A percentile compares a stretch with the other conserved stretches of the same genome.
Conservation (phyloP, 192 early-diverging fungal species). For the Gorgonomyces haynaldii region DNA sequence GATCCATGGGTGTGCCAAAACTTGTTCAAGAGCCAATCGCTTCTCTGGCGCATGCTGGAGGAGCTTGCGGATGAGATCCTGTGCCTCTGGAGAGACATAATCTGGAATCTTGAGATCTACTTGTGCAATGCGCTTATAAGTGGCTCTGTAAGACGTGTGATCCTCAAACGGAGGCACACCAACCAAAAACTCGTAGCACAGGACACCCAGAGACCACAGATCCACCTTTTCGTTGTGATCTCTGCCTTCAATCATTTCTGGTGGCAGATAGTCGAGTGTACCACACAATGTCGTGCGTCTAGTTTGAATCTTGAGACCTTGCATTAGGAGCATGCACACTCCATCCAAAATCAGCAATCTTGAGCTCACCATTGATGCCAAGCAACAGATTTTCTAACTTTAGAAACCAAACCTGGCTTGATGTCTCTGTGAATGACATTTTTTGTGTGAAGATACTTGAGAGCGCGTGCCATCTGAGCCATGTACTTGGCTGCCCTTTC, state of each 20-base stretch:
- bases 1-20: slow-evolving; percentile 71
- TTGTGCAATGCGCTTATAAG: slow-evolving; percentile 70
- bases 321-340: slow-evolving; percentile 72
- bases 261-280: slow-evolving; percentile 89
- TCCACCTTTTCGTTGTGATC: slow-evolving; percentile 74
- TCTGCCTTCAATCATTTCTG: slow-evolving; percentile 87
- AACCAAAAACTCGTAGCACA: slow-evolving; percentile 88
- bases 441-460: slow-evolving; percentile 78
- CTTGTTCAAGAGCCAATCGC: slow-evolving; percentile 61
- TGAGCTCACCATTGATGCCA: slow-evolving; percentile 75
- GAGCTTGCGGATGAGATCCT: slow-evolving; percentile 77
- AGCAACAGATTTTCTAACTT: slow-evolving; percentile 72
- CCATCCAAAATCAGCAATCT: slow-evolving; percentile 98
- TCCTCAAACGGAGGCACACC: slow-evolving; percentile 89
- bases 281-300: slow-evolving; percentile 85
- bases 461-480: slow-evolving; percentile 72
- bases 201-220: slow-evolving; percentile 84
- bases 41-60: slow-evolving; percentile 56
- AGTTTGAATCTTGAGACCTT: slow-evolving; percentile 17
- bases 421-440: slow-evolving; percentile 93
- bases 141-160: slow-evolving; percentile 45
- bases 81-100: slow-evolving; percentile 63
- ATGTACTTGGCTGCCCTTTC: slow-evolving; percentile 72
- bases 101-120: slow-evolving; percentile 77
- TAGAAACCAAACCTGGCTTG: slow-evolving; percentile 53